Evolutionary conservation across 192 early-diverging fungal species (phyloP), one percentile per base, ranked within the genome.

Genomic region (Coemansia sp.): DNA sequence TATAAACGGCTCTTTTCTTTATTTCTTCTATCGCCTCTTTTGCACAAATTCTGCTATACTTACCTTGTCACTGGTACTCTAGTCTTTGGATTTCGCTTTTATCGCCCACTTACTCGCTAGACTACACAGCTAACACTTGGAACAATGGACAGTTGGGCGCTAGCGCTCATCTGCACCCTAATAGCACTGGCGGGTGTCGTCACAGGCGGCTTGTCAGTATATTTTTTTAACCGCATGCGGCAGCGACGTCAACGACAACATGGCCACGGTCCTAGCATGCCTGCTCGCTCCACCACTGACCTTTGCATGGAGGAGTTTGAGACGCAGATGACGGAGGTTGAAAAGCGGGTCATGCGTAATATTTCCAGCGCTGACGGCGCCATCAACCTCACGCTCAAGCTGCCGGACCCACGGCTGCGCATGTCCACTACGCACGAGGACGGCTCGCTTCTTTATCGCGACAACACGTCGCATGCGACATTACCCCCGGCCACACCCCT

Each of bases 351-450:
- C 13, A 22, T 82, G 60, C 74, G 73, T 44, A 64, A 38, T n/a
- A 77, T 76, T 27, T 42, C 67, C 18, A 54, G 47, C 40, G 60
- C 66, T 33, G 69, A 72, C 66, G 72, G 72, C 31, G 63, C 75
- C 16, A 38, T 74, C 47, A 74, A 72, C 51, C 68, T 82, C 29
- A 70, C 71, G 16, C 71, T 74, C 12, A 72, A 44, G 44, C 64
- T 82, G 0, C 79, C 79, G 7, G 79, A 82, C 24, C 64, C 75
- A n/a, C 52, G 68, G 13, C 63, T 82, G 40, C 51, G 66, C 52
- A 54, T 77, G 42, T 63, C 79, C 36, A 61, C 76, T 34, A 18
- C 71, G 6, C 47, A 46, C 36, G 57, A 60, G 33, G 57, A 60
- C 18, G 41, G 31, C 29, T 55, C 63, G 63, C 49, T 24, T 42